Conservation (phyloP, 176 grass and related monocot species). For the Poa pratensis region DNA sequence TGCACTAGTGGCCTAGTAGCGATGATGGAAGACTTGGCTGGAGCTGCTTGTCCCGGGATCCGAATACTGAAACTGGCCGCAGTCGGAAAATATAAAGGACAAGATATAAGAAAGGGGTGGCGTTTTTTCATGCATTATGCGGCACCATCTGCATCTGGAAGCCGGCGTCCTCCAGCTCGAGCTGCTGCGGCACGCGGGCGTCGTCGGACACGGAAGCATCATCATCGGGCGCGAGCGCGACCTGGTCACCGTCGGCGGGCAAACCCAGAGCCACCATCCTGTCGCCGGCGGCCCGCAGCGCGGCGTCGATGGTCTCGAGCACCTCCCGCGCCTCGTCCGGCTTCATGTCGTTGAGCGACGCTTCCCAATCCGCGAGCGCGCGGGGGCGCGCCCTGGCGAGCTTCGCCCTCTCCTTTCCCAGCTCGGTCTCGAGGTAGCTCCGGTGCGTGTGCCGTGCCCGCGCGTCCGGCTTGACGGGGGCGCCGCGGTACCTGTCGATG, state of each 20-base stretch:
- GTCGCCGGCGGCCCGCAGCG: neutral
- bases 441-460: constrained; percentile 28
- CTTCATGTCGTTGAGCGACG: constrained; percentile 19
- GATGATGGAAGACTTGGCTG: neutral
- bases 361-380: constrained; percentile 25
- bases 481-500: constrained; percentile 31
- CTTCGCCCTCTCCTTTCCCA: constrained; percentile 36
- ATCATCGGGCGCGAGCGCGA: too few relatives aligned
- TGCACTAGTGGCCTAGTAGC: neutral
- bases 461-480: neutral
- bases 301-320: constrained; percentile 27
- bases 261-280: neutral
- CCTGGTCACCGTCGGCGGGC: neutral
- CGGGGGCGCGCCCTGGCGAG: constrained; percentile 21
- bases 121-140: too few relatives aligned
- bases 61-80: neutral
- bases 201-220: too few relatives aligned
- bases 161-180: neutral
- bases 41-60: neutral
- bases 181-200: neutral
- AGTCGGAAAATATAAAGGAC: too few relatives aligned
- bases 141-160: constrained; percentile 3
- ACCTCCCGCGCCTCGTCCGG: neutral
- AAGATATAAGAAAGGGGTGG: too few relatives aligned
- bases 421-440: neutral